phyloP scores from a whole-genome alignment of 192 early-diverging fungal species.

The Phlyctochytrium bullatum region DNA sequence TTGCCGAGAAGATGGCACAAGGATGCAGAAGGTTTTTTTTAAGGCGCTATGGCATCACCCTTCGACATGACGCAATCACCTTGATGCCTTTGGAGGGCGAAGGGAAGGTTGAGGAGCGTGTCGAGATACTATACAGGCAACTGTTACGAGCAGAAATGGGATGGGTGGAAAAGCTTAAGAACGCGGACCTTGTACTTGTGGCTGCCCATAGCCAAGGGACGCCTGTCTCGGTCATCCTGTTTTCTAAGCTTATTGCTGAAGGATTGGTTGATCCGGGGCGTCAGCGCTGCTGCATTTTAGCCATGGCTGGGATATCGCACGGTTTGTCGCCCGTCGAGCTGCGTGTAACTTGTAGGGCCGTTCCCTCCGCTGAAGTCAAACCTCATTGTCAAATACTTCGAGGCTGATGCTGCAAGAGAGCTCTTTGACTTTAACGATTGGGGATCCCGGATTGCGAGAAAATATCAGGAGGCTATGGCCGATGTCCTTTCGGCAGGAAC shows the following conservation, averaged over 20 bases:
- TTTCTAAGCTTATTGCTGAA: constrained; percentile 70
- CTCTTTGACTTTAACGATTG: constrained; percentile 93
- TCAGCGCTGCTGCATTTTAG: constrained; percentile 75
- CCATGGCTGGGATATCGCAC: constrained; percentile 89
- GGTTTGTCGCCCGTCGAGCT: constrained; percentile 19
- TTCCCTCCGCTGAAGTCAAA: constrained; percentile 80
- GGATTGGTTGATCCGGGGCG: constrained; percentile 60
- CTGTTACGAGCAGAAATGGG: constrained; percentile 46
- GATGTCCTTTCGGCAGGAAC: constrained; percentile 67
- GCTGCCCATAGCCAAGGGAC: constrained; percentile 95
- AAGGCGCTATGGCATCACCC: constrained; percentile 30
- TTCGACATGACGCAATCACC: constrained; percentile 50
- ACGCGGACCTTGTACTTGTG: constrained; percentile 80
- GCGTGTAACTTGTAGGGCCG: constrained; percentile 45
- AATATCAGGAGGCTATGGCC: constrained; percentile 69
- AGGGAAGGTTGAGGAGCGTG: constrained; percentile 86
- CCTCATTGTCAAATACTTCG: constrained; percentile 83
- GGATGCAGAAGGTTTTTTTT: constrained; percentile 47
- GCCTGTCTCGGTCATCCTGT: constrained; percentile 77
- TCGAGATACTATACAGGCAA: constrained; percentile 76
- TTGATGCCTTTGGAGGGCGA: constrained; percentile 87
- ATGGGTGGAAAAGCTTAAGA: constrained; percentile 26
- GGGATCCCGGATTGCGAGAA: constrained; percentile 60
- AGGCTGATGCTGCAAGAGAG: constrained; percentile 85
- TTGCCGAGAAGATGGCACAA: constrained; percentile 83